phyloP scores from a whole-genome alignment of 139 green algal species.

The Chlorella ohadii region DNA sequence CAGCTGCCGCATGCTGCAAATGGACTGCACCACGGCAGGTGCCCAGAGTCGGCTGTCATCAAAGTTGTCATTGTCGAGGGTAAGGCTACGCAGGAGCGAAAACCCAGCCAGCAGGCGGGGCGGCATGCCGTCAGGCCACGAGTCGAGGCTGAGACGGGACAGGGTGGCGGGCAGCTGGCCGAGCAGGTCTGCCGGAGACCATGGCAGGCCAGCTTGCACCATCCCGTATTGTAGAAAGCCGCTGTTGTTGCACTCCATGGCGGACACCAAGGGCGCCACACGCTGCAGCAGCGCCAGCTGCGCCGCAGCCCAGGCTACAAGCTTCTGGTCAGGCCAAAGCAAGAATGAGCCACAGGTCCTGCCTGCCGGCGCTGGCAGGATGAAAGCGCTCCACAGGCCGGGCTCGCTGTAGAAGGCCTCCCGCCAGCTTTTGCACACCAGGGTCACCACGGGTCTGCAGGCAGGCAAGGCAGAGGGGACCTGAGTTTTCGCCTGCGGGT shows the following conservation, averaged over 20 bases:
- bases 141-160: not conserved
- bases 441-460: not conserved
- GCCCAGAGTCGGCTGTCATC: too few relatives aligned
- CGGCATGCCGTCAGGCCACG: not conserved
- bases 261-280: not conserved
- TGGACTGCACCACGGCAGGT: too few relatives aligned
- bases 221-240: not conserved
- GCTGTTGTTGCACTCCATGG: too few relatives aligned
- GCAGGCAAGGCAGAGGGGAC: not conserved
- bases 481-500: not conserved
- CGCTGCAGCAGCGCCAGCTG: not conserved
- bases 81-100: too few relatives aligned
- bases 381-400: not conserved
- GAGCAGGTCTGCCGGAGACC: not conserved
- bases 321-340: not conserved
- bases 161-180: not conserved
- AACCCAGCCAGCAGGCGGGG: too few relatives aligned
- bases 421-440: not conserved
- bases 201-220: not conserved
- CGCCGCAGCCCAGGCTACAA: not conserved
- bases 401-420: not conserved
- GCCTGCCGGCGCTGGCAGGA: not conserved
- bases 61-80: too few relatives aligned
- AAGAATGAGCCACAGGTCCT: too few relatives aligned
- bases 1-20: too few relatives aligned